A percentile compares a stretch with the other conserved stretches of the same genome.
phyloP scores from a whole-genome alignment of 2,329 filamentous ascomycete species.

The Aspergillus eucalypticola region DNA sequence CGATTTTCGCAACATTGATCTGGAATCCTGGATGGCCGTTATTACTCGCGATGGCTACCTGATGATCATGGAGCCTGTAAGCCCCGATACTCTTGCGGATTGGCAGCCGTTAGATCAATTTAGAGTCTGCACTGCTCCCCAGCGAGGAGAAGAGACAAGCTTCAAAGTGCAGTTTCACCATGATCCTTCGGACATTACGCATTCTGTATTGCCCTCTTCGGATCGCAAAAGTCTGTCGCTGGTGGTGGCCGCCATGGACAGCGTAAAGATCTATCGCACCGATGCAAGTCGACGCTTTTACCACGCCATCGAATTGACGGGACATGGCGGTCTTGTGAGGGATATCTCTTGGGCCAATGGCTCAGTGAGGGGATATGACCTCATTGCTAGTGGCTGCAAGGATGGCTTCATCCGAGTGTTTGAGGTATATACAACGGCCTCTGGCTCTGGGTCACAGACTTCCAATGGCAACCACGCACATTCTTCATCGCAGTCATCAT shows the following conservation, averaged over 20 bases:
- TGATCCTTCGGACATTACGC: slow-evolving; percentile 71
- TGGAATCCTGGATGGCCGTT: slow-evolving; percentile 81
- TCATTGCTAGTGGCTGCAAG: slow-evolving; percentile 88
- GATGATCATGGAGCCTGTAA: slow-evolving; percentile 79
- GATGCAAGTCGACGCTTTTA: slow-evolving; percentile 77
- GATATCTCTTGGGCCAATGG: slow-evolving; percentile 93
- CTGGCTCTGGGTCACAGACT: slow-evolving; percentile 29
- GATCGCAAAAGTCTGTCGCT: slow-evolving; percentile 75
- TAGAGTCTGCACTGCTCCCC: slow-evolving; percentile 68
- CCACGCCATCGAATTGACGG: slow-evolving; percentile 72
- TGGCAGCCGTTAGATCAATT: slow-evolving; percentile 77
- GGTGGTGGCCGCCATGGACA: slow-evolving; percentile 82
- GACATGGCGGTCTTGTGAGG: slow-evolving; percentile 74
- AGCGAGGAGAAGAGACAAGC: slow-evolving; percentile 79
- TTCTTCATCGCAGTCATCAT: slow-evolving; percentile 29
- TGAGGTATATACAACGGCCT: slow-evolving; percentile 52
- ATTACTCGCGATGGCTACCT: slow-evolving; percentile 80
- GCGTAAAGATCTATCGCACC: slow-evolving; percentile 80
- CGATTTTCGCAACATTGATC: slow-evolving; percentile 79
- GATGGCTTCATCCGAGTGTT: slow-evolving; percentile 91
- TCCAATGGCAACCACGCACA: slow-evolving; percentile 31
- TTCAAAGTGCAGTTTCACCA: slow-evolving; percentile 89
- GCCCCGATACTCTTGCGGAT: slow-evolving; percentile 75
- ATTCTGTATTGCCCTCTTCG: slow-evolving; percentile 76
- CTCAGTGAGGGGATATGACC: slow-evolving; percentile 84